Evolutionary conservation across 2,329 filamentous ascomycete species (phyloP).

Genomic region (Pseudogymnoascus sp.): DNA sequence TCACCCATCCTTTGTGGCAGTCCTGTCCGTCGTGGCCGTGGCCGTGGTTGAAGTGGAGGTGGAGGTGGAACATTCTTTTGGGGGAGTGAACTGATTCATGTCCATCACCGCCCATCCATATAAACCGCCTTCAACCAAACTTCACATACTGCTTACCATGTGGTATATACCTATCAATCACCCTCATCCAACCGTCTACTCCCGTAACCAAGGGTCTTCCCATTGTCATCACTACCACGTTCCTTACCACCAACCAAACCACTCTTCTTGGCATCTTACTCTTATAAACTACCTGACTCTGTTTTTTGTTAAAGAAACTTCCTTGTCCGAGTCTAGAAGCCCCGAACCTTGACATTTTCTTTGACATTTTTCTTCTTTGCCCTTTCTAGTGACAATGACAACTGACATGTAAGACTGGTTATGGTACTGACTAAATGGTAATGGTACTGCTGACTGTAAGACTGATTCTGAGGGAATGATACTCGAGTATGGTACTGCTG

Average conservation of each 20-base stretch:
- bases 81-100: background rate
- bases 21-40: background rate
- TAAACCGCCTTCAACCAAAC: background rate
- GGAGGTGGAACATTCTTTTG: background rate
- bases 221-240: too few species aligned
- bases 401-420: background rate
- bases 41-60: background rate
- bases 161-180: too few species aligned
- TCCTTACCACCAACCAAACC: too few species aligned
- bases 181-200: too few species aligned
- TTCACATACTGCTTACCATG: background rate
- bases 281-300: background rate
- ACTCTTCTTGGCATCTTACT: too few species aligned
- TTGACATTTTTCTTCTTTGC: background rate
- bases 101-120: background rate
- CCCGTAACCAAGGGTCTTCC: background rate
- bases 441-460: too few species aligned
- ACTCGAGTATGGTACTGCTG: too few species aligned
- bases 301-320: background rate
- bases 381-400: background rate
- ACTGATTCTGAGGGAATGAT: too few species aligned
- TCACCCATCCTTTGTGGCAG: background rate
- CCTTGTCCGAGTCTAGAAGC: background rate
- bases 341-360: too few species aligned
- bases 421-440: too few species aligned